Evolutionary conservation across 768 basidiomycete genomes (phyloP).

Genomic region (Agaricus subrufescens): DNA sequence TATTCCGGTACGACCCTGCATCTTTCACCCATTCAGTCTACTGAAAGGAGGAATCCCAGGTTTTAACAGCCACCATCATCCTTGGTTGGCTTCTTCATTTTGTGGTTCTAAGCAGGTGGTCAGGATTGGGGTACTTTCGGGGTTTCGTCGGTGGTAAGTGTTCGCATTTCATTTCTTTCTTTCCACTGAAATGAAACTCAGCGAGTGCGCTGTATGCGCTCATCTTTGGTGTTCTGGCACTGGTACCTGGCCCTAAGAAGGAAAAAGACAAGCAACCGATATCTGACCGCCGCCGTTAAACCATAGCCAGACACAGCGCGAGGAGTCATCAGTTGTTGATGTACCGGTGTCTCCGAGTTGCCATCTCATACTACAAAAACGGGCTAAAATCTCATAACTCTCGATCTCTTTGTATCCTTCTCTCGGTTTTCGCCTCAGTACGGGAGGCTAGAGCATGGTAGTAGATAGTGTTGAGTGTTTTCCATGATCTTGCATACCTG

Average conservation of each 20-base stretch:
- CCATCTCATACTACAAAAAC: too few species aligned
- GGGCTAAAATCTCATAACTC: too few species aligned
- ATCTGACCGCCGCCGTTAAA: too few species aligned
- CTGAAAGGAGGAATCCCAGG: slow-evolving; percentile 19
- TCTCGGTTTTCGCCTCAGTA: too few species aligned
- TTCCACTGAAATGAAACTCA: slow-evolving; percentile 20
- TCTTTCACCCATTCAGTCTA: neutral
- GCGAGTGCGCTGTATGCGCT: slow-evolving; percentile 69
- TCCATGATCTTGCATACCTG: too few species aligned
- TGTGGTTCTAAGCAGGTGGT: slow-evolving; percentile 63
- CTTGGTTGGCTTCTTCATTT: slow-evolving; percentile 62
- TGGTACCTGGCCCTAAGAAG: slow-evolving; percentile 61
- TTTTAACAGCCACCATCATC: slow-evolving; percentile 65
- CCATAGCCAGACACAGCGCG: neutral
- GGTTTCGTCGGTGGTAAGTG: slow-evolving; percentile 59
- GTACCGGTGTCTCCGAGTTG: too few species aligned
- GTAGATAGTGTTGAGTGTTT: too few species aligned
- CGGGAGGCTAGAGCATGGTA: too few species aligned
- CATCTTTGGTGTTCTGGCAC: slow-evolving; percentile 68
- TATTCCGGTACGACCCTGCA: slow-evolving; percentile 45
- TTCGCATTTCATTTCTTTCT: neutral
- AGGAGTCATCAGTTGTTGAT: too few species aligned
- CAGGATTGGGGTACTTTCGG: slow-evolving; percentile 57
- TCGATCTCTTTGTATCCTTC: neutral
- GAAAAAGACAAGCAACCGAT: neutral